Percentiles rank a stretch among this genome's conserved stretches.
Conservation (phyloP, 139 green algal species). For the Chlorella sorokiniana region DNA sequence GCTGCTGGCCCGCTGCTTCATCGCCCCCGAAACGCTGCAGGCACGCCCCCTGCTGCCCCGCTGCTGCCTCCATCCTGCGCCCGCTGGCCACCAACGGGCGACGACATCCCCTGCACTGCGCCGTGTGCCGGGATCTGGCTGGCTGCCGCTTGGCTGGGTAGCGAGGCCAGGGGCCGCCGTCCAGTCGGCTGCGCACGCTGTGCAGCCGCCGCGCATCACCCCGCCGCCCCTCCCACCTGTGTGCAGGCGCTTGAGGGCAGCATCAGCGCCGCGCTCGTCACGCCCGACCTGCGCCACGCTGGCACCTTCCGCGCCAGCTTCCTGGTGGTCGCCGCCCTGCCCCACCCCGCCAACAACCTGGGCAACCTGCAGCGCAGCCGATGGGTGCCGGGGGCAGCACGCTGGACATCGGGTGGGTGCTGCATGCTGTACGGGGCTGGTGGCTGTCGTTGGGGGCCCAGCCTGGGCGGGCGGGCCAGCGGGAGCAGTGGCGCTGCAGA, state of each 20-base stretch:
- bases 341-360: slow-evolving; percentile 49
- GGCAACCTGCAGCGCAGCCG: slow-evolving; percentile 45
- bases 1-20: slow-evolving; percentile 47
- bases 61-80: too few relatives aligned
- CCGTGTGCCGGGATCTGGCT: too few relatives aligned
- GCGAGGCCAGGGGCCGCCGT: too few relatives aligned
- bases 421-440: neutral
- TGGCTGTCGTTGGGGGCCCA: too few relatives aligned
- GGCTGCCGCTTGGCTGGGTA: too few relatives aligned
- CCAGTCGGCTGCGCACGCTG: too few relatives aligned
- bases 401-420: slow-evolving; percentile 52
- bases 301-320: slow-evolving; percentile 49
- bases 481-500: too few relatives aligned
- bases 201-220: too few relatives aligned
- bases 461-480: too few relatives aligned
- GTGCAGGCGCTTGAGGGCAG: slow-evolving; percentile 38
- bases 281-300: slow-evolving; percentile 23
- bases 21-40: slow-evolving; percentile 28
- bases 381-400: slow-evolving; percentile 42
- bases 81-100: too few relatives aligned
- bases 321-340: slow-evolving; percentile 47
- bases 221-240: neutral
- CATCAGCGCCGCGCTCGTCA: slow-evolving; percentile 37
- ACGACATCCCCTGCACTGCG: too few relatives aligned
- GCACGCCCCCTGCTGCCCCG: neutral